Evolutionary conservation across 257 asterid genomes (phyloP), one percentile per base, ranked within the genome.

Genomic region (Haberlea rhodopensis): DNA sequence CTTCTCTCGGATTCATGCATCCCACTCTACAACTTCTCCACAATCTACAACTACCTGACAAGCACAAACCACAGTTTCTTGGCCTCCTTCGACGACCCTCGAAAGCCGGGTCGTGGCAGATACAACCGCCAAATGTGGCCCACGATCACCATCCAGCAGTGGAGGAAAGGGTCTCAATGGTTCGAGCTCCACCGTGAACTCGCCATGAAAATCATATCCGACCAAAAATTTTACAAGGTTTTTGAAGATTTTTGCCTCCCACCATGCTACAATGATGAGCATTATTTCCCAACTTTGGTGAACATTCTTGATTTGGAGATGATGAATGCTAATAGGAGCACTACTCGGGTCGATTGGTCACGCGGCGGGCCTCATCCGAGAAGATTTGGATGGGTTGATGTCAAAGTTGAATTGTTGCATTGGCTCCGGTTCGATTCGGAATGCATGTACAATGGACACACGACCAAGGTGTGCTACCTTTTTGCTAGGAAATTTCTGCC

Each of bases 401-500:
- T 86, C 5, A 79, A 57, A 0, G 70, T 71, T 16, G 88, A 82
- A 4, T 46, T 85, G 60, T 28, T 88, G 61, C 57, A 82, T 29
- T 32, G 62, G 6, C 74, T 85, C 4, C 75, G 87, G 5, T 60
- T 68, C 18, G 80, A 81, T 5, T 63, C 60, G 2, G 65, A 80
- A 67, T 87, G 90, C 27, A n/a, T 10, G 1, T 85, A 85, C 43
- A 85, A 85, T 19, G 94, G 94, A n/a, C 63, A 75, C 18, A 70
- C 5, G 1, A 79, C 67, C 10, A 77, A 75, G 23, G 11, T 79
- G 24, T 84, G 96, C 60, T 48, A 69, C 71, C 81, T 88, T 34
- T 88, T 88, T 76, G 91, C 79, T n/a, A 79, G 95, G 79, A 88
- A 88, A 63, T 88, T 85, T 69, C 31, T 72, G 66, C 81, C 91